A percentile compares a stretch with the other conserved stretches of the same genome.
Conservation (phyloP, 2,329 filamentous ascomycete species). For the Huntiella savannae region DNA sequence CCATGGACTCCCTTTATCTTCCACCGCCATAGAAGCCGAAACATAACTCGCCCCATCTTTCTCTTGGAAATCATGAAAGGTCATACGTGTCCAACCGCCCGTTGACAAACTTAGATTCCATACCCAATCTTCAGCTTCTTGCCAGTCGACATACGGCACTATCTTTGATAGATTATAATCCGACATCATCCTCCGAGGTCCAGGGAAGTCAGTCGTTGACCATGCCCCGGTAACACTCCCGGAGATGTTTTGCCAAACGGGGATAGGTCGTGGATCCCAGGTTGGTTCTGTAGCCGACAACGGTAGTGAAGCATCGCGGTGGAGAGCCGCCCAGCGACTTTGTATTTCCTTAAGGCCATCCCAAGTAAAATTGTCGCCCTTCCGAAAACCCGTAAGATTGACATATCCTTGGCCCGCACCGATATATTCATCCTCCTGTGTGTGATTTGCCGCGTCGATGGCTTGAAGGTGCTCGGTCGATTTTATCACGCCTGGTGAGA, state of each 20-base stretch:
- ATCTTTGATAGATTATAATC: slow-evolving; percentile 46
- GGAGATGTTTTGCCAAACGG: slow-evolving; percentile 60
- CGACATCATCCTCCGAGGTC: slow-evolving; percentile 28
- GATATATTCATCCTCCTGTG: slow-evolving; percentile 8
- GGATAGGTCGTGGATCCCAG: slow-evolving; percentile 21
- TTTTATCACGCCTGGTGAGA: slow-evolving; percentile 23
- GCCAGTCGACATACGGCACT: slow-evolving; percentile 47
- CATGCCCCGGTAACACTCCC: slow-evolving; percentile 62
- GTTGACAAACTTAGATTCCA: slow-evolving; percentile 57
- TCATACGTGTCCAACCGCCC: slow-evolving; percentile 42
- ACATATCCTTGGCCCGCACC: slow-evolving; percentile 25
- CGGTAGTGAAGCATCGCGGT: slow-evolving; percentile 28
- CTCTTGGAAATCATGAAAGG: slow-evolving; percentile 10
- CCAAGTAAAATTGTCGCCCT: slow-evolving; percentile 62
- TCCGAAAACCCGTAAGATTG: slow-evolving; percentile 60
- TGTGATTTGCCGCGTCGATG: not conserved
- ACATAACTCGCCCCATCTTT: slow-evolving; percentile 14
- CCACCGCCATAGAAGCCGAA: slow-evolving; percentile 9
- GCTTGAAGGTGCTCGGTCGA: not conserved
- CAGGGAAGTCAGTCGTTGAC: slow-evolving; percentile 31
- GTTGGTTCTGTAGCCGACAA: slow-evolving; percentile 19
- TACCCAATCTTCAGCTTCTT: slow-evolving; percentile 39
- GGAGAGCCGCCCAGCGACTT: slow-evolving; percentile 21
- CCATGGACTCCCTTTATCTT: slow-evolving; percentile 7
- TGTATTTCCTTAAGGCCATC: slow-evolving; percentile 44